Conservation (phyloP, 768 basidiomycete species). For the Suillus fuscotomentosus region DNA sequence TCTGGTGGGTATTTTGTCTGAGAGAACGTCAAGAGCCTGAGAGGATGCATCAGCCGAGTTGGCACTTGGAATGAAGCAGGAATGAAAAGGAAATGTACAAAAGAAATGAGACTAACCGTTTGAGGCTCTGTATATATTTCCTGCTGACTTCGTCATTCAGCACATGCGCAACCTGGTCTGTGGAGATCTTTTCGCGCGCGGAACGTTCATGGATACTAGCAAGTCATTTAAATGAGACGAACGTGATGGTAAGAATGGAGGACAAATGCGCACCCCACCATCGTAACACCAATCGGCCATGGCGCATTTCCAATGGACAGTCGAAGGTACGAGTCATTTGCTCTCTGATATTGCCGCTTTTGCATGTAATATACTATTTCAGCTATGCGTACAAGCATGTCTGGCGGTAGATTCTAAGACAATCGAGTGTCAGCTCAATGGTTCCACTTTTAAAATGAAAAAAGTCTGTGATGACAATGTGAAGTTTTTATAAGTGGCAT, state of each 20-base stretch:
- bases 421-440: not conserved
- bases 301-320: slow-evolving; percentile 98
- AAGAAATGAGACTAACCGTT: slow-evolving; percentile 57
- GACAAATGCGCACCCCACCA: slow-evolving; percentile 79
- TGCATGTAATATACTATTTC: slow-evolving; percentile 99
- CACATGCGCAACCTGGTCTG: slow-evolving; percentile 96
- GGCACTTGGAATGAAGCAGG: not conserved
- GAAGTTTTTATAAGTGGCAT: not conserved
- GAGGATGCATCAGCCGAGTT: slow-evolving; percentile 10
- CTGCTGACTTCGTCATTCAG: slow-evolving; percentile 98
- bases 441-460: not conserved
- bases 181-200: slow-evolving; percentile 96
- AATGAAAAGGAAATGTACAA: not conserved
- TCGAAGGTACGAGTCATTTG: slow-evolving; percentile 96
- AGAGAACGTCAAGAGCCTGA: slow-evolving; percentile 88
- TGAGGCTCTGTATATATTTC: slow-evolving; percentile 98
- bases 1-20: slow-evolving; percentile 96
- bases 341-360: slow-evolving; percentile 88
- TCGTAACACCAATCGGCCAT: slow-evolving; percentile 99
- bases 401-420: slow-evolving; percentile 67
- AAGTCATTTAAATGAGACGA: not conserved
- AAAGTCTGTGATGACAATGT: not conserved
- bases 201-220: slow-evolving; percentile 94
- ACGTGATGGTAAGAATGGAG: not conserved
- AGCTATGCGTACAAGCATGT: slow-evolving; percentile 82